Base-by-base conservation (phyloP, 2,329 filamentous ascomycete species). In the Periconia macrospinosa region DNA sequence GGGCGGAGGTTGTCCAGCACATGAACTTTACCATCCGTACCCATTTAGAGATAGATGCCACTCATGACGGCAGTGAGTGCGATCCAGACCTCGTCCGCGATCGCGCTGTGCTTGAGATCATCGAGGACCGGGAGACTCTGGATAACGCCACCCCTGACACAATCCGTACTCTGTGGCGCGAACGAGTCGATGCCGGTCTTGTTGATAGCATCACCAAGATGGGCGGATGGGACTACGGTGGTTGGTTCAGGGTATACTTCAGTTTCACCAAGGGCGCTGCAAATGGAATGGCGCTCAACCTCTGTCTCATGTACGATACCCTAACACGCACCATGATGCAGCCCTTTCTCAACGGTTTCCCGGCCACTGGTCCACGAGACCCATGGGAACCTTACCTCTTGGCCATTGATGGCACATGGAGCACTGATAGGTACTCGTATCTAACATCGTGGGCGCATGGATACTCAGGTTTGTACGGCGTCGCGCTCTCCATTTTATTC, bases 141-240 rank as follows among this genome's bases (percentile, higher is more conserved):
- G 43, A 45, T 10, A 19, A 13, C 30, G 43, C 43, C 43, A 30
- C 6, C 13, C 20, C 20, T 45, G 19, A 45, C 20, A n/a, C 18
- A 20, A 45, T 45, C 17, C 43, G 20, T 30, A 19, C 43, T 30
- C 20, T 45, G 43, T 45, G 43, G 43, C 43, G 43, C 20, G 43
- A 45, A 45, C 43, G 43, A 45, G 43, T 45, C 20, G 43, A 45
- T 30, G 43, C 43, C 19, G 43, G 43, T 45, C 43, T 45, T 45
- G 43, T 45, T 45, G 43, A 45, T 30, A 45, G 43, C 43, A 45
- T 13, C 20, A 30, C 13, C 20, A 45, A 45, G 43, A 45, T 17
- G 8, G 43, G 43, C 20, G 43, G 43, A 45, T 45, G 43, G 43
- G 10, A 45, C 20, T 45, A 33, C 13, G 30, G 43, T 13, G 43